Percentiles rank a stretch among this genome's conserved stretches.
These are phyloP conservation scores for Bipolaris bicolor DNA, from an alignment of 2,329 filamentous ascomycete species.

Conservation along the genomic window DNA sequence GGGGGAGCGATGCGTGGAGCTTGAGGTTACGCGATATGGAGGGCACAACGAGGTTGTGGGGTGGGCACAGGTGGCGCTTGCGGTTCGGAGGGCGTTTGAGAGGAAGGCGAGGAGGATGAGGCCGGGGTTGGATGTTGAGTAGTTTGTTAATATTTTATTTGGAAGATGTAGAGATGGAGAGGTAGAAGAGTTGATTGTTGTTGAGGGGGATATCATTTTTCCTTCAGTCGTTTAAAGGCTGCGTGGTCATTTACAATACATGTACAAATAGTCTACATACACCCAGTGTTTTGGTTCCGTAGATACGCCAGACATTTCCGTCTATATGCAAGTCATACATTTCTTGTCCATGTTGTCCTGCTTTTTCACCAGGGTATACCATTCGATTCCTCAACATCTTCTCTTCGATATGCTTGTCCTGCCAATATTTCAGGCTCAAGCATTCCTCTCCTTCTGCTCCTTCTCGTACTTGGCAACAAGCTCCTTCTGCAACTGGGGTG, in stretches of 20 bases:
- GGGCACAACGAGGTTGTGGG: conserved; percentile 72
- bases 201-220: conserved; percentile 23
- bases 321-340: conserved; percentile 29
- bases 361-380: neutral
- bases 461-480: conserved; percentile 72
- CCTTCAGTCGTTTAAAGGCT: conserved; percentile 4
- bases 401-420: conserved; percentile 23
- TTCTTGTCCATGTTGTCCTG: neutral
- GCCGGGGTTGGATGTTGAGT: conserved; percentile 40
- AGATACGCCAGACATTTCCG: conserved; percentile 22
- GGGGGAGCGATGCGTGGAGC: conserved; percentile 42
- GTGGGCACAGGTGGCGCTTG: conserved; percentile 67
- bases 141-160: too few species aligned
- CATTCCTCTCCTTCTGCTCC: conserved; percentile 67
- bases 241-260: conserved; percentile 16
- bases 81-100: conserved; percentile 70
- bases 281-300: conserved; percentile 2
- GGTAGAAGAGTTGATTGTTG: neutral
- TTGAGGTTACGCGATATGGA: conserved; percentile 54
- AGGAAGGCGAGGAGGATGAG: conserved; percentile 43
- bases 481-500: conserved; percentile 85
- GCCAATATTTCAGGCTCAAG: conserved; percentile 52
- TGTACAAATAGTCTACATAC: conserved; percentile 27
- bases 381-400: neutral
- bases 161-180: too few species aligned